Percentiles rank a stretch among this genome's conserved stretches.
These are phyloP conservation scores for Metarhizium humberi DNA, from an alignment of 2,329 filamentous ascomycete genomes.

Conservation along the genomic window DNA sequence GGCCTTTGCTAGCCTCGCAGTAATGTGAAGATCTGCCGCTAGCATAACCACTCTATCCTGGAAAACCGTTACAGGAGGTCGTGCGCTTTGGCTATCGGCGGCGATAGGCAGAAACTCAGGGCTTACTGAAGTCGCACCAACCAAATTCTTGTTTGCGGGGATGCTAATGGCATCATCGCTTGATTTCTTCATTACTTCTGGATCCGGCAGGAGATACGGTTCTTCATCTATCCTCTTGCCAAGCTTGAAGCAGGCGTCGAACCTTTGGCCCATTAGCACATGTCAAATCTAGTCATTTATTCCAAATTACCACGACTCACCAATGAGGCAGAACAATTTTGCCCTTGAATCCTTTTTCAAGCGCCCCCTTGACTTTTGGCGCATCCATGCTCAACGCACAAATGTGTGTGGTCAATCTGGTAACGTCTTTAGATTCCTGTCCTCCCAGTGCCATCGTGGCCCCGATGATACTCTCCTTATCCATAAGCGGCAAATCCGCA, in stretches of 20 bases:
- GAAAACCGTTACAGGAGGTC: conserved; percentile 63
- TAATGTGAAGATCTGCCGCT: conserved; percentile 63
- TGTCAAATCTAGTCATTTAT: background rate
- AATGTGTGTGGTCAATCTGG: conserved; percentile 74
- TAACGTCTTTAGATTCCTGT: conserved; percentile 62
- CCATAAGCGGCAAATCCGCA: conserved; percentile 72
- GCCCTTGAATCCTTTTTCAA: conserved; percentile 56
- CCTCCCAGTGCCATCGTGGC: conserved; percentile 86
- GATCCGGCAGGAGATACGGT: conserved; percentile 78
- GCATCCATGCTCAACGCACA: conserved; percentile 72
- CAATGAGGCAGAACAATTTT: conserved; percentile 92
- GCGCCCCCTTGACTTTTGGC: conserved; percentile 56
- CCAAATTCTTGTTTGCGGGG: conserved; percentile 49
- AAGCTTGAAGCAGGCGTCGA: conserved; percentile 91
- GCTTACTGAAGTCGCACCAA: conserved; percentile 52
- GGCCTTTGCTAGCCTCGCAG: conserved; percentile 53
- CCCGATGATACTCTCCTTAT: conserved; percentile 87
- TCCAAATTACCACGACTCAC: conserved; percentile 32
- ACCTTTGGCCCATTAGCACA: conserved; percentile 42
- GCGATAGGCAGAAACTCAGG: conserved; percentile 34
- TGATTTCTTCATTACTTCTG: conserved; percentile 62
- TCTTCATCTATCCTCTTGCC: conserved; percentile 83
- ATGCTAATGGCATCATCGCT: conserved; percentile 48
- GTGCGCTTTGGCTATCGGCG: conserved; percentile 29
- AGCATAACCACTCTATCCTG: conserved; percentile 69